Evolutionary conservation across 2,329 filamentous ascomycete genomes (phyloP), one percentile per base, ranked within the genome.

Genomic region (Phyllosticta citriasiana): DNA sequence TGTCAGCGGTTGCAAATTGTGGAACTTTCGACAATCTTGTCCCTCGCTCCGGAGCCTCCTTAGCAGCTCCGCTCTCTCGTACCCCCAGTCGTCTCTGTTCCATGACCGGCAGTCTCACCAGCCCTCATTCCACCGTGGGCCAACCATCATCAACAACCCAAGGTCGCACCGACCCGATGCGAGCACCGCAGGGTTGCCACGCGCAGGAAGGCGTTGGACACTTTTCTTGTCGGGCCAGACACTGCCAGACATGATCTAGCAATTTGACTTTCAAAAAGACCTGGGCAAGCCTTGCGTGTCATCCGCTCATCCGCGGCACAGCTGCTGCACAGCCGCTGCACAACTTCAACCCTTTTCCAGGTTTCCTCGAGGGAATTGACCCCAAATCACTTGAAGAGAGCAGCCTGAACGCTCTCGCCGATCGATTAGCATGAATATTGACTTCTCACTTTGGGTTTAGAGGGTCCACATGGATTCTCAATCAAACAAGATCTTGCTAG

Each of bases 141-240:
- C 40, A 47, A 47, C 40, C 40, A 47, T 47, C 40, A 47, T 47
- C 40, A 47, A 47, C 40, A 47, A 47, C 40, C 40, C 40, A 54
- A 26, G 40, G 58, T 60, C 35, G 58, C 40, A 60, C 58, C 55
- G 58, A 56, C 19, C 35, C 53, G 51, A 35, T 60, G 58, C 58
- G 22, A 27, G 53, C 40, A 47, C 3, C 19, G 58, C 53, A 60
- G 58, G 58, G 58, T 35, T 60, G 58, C 58, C 58, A 60, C 58
- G 53, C 58, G 58, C 53, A 52, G 40, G 35, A 26, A 14, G 52
- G 53, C 57, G 16, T 27, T 47, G 33, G 12, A 14, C 35, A 27
- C 53, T 47, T 5, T 4, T 47, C 14, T 4, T 30, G 27, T 30
- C 27, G 6, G 7, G 27, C 27, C 27, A 30, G 27, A 30, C 27